Conservation (phyloP, 208 protist species). For the Leishmania mexicana region DNA sequence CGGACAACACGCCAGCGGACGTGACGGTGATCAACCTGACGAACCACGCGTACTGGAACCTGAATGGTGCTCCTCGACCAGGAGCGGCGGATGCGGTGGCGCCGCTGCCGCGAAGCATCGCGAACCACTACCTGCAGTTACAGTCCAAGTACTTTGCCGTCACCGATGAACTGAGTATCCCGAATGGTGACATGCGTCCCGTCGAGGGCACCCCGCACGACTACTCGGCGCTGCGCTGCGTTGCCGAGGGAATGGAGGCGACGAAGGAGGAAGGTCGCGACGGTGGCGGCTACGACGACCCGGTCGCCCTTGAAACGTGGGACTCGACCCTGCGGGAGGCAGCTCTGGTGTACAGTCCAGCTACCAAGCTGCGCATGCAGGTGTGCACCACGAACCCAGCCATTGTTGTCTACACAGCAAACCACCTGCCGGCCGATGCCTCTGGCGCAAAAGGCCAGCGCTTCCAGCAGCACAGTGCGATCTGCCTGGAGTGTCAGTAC, state of each 20-base stretch:
- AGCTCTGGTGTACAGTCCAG: slow-evolving; percentile 63
- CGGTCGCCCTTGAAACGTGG: slow-evolving; percentile 72
- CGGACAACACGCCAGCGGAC: slow-evolving; percentile 59
- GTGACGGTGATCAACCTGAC: slow-evolving; percentile 78
- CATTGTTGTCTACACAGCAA: slow-evolving; percentile 73
- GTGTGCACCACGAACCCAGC: slow-evolving; percentile 72
- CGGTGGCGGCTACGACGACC: slow-evolving; percentile 75
- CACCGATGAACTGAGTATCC: slow-evolving; percentile 48
- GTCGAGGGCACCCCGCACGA: slow-evolving; percentile 55
- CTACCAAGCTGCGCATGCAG: slow-evolving; percentile 61
- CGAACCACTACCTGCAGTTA: slow-evolving; percentile 64
- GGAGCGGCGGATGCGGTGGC: slow-evolving; percentile 12
- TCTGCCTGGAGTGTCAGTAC: slow-evolving; percentile 80
- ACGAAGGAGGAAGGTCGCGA: slow-evolving; percentile 35
- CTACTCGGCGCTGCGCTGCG: slow-evolving; percentile 47
- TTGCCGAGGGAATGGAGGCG: slow-evolving; percentile 59
- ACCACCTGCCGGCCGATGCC: slow-evolving; percentile 55
- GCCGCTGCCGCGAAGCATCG: slow-evolving; percentile 41
- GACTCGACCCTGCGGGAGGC: slow-evolving; percentile 71
- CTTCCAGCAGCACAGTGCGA: slow-evolving; percentile 61
- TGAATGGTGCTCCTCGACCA: slow-evolving; percentile 67
- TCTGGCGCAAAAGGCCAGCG: slow-evolving; percentile 56
- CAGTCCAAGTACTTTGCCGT: slow-evolving; percentile 52
- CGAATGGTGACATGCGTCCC: slow-evolving; percentile 45
- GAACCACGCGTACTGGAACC: slow-evolving; percentile 85